Evolutionary conservation across 768 basidiomycete species (phyloP).

Genomic region (Podaxis sp.): DNA sequence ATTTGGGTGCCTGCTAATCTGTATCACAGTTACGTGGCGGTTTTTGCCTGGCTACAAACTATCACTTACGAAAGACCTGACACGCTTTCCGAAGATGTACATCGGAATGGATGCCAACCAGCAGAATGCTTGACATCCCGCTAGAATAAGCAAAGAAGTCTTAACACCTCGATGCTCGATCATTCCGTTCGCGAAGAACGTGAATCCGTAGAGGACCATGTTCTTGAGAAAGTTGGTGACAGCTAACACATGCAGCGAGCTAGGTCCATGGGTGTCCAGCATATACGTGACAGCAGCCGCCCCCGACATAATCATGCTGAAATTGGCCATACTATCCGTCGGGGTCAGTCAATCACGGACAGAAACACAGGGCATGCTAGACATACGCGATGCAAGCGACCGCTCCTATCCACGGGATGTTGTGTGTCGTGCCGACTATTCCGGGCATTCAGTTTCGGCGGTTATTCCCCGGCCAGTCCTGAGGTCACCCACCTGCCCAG

Average conservation of each 20-base stretch:
- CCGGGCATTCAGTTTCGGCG: not conserved
- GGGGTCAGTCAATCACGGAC: not conserved
- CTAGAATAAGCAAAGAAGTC: slow-evolving; percentile 37
- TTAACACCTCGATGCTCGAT: slow-evolving; percentile 35
- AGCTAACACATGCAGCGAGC: slow-evolving; percentile 40
- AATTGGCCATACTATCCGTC: slow-evolving; percentile 36
- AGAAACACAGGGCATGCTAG: not conserved
- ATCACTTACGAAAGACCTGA: slow-evolving; percentile 37
- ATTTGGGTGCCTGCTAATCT: slow-evolving; percentile 26
- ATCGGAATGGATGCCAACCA: slow-evolving; percentile 41
- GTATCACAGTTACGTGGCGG: not conserved
- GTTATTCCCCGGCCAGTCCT: not conserved
- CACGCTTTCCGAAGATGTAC: slow-evolving; percentile 44
- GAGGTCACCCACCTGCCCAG: slow-evolving; percentile 33
- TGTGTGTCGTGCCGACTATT: slow-evolving; percentile 34
- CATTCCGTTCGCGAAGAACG: slow-evolving; percentile 44
- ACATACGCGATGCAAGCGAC: slow-evolving; percentile 35
- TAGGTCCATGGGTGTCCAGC: slow-evolving; percentile 41
- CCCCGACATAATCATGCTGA: slow-evolving; percentile 41
- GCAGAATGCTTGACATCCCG: slow-evolving; percentile 37
- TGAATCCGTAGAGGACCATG: slow-evolving; percentile 43
- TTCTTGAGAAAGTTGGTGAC: slow-evolving; percentile 44
- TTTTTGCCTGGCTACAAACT: not conserved
- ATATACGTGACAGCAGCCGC: slow-evolving; percentile 43
- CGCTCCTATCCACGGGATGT: slow-evolving; percentile 45